Conservation (phyloP, 495 filamentous ascomycete genomes). For the Lasiosphaeria ovina region DNA sequence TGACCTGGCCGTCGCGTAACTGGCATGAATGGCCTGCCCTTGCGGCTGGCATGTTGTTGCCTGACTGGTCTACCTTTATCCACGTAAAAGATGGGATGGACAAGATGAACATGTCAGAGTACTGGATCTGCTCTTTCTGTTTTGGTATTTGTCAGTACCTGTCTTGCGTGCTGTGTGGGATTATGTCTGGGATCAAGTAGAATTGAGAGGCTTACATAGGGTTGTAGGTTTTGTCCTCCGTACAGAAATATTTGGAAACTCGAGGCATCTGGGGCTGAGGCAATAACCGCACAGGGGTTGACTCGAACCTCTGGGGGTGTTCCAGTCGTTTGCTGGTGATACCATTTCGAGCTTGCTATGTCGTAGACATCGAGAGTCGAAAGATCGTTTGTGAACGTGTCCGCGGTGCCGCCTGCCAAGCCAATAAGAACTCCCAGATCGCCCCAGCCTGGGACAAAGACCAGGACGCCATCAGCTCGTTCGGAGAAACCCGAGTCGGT, state of each 20-base stretch:
- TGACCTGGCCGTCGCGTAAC: conserved; percentile 66
- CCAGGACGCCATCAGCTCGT: conserved; percentile 66
- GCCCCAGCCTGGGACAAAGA: conserved; percentile 73
- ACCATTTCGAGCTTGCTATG: conserved; percentile 73
- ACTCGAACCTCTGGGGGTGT: conserved; percentile 62
- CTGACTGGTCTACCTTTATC: conserved; percentile 58
- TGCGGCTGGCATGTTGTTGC: conserved; percentile 55
- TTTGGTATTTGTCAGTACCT: conserved; percentile 7
- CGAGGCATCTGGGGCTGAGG: conserved; percentile 66
- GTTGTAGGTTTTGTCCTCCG: conserved; percentile 68
- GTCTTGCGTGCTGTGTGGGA: too few relatives aligned
- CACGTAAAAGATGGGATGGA: conserved; percentile 73
- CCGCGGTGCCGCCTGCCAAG: conserved; percentile 63
- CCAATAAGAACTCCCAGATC: conserved; percentile 66
- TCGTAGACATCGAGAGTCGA: conserved; percentile 74
- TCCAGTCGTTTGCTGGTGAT: conserved; percentile 68
- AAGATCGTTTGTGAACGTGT: conserved; percentile 63
- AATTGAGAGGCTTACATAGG: conserved; percentile 37
- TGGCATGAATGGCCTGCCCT: conserved; percentile 69
- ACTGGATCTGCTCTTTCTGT: conserved; percentile 53
- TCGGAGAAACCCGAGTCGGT: conserved; percentile 62
- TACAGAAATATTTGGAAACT: conserved; percentile 75
- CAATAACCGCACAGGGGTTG: conserved; percentile 71
- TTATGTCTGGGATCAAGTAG: background rate
- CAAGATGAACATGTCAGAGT: conserved; percentile 74